Percentiles rank a stretch among this genome's conserved stretches.
Evolutionary conservation across 176 grass and related monocot species (phyloP).

Genomic region (Thalia dealbata): DNA sequence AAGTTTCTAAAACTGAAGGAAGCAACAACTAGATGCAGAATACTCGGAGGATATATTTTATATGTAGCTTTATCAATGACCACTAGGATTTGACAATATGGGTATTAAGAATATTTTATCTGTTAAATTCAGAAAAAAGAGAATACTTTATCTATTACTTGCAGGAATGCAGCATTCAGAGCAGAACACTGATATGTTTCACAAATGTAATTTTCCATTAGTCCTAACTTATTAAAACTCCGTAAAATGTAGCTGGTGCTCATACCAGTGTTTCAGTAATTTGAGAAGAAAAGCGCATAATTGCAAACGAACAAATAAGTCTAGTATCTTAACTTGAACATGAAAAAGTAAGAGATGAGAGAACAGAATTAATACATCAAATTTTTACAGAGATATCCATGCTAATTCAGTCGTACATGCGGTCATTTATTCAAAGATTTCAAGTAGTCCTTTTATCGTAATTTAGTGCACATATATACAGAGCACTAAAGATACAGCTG

Average conservation of each 20-base stretch:
- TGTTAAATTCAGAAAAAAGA: too few species aligned
- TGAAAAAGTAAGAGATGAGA: neutral
- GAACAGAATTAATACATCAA: neutral
- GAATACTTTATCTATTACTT: too few species aligned
- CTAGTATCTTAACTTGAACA: neutral
- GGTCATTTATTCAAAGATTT: neutral
- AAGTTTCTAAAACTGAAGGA: neutral
- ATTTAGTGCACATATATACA: neutral
- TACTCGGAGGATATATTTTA: too few species aligned
- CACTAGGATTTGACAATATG: too few species aligned
- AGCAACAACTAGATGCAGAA: too few species aligned
- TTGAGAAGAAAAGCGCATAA: neutral
- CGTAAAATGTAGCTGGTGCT: neutral
- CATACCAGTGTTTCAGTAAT: neutral
- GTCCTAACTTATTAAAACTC: neutral
- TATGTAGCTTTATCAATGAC: too few species aligned
- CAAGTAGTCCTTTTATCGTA: neutral
- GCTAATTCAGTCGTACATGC: neutral
- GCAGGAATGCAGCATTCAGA: neutral
- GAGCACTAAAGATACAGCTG: neutral
- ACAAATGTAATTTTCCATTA: neutral
- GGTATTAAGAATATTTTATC: too few species aligned
- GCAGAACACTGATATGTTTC: neutral
- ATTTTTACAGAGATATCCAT: neutral
- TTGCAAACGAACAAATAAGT: neutral